Evolutionary conservation across 1,284 basidiomycete genomes (phyloP).

Genomic region (Abortiporus biennis): DNA sequence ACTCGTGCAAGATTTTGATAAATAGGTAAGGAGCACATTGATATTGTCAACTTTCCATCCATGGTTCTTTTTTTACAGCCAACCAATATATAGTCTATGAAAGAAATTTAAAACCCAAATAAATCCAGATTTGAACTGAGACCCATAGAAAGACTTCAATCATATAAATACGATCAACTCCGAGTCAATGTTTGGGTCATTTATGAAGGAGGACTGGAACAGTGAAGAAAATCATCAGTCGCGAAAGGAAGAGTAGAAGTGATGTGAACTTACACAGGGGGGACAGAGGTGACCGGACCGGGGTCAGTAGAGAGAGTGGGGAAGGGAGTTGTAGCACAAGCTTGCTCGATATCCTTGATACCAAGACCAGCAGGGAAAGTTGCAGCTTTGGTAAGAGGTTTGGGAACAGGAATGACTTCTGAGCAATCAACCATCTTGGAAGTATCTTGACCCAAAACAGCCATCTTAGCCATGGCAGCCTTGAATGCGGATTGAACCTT

Average conservation of each 20-base stretch:
- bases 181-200: no score
- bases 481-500: conserved; percentile 7
- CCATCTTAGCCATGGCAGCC: conserved; percentile 8
- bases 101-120: no score
- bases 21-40: no score
- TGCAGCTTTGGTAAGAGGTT: background rate
- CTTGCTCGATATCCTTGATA: conserved; percentile 10
- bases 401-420: conserved; percentile 5
- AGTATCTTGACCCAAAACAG: conserved; percentile 3
- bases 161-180: no score
- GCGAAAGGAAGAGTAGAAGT: background rate
- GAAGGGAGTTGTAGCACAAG: conserved; percentile 10
- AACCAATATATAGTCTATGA: no score
- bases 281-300: conserved; percentile 8
- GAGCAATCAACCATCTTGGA: conserved; percentile 3
- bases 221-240: background rate
- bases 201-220: conserved; percentile 4
- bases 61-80: no score
- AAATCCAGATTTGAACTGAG: no score
- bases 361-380: conserved; percentile 6
- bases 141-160: no score
- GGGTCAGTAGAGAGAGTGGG: conserved; percentile 12
- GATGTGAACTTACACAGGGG: conserved; percentile 8
- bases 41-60: no score
- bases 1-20: no score